phyloP scores from a whole-genome alignment of 73 alveolate genomes.

The Paramecium primaurelia region DNA sequence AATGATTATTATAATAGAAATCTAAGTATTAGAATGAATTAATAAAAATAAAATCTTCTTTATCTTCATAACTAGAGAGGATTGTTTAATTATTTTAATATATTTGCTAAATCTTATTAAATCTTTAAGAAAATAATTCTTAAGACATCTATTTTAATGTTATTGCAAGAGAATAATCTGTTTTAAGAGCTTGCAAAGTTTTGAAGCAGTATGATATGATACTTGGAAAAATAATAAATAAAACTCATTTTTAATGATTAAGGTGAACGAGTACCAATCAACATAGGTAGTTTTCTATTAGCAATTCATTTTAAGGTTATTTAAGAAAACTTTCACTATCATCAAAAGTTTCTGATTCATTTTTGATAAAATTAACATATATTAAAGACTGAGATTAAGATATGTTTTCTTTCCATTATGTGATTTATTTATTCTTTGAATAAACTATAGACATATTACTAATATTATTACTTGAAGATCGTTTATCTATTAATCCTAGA shows the following conservation, averaged over 20 bases:
- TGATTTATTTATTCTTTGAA: background rate
- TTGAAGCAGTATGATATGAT: background rate
- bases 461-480: background rate
- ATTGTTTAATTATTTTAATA: background rate
- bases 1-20: background rate
- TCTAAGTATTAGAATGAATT: background rate
- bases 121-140: background rate
- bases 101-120: background rate
- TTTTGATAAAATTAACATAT: background rate
- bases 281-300: background rate
- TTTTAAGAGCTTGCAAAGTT: background rate
- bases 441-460: background rate
- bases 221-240: slow-evolving; percentile 17
- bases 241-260: background rate
- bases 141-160: background rate
- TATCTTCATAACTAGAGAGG: background rate
- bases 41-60: background rate
- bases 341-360: slow-evolving; percentile 12
- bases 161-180: background rate
- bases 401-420: background rate
- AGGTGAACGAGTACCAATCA: background rate
- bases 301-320: background rate
- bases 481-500: background rate
- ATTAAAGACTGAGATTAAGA: background rate
- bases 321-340: background rate